Evolutionary conservation across 768 basidiomycete genomes (phyloP).

Genomic region (Mycena albidolilacea): DNA sequence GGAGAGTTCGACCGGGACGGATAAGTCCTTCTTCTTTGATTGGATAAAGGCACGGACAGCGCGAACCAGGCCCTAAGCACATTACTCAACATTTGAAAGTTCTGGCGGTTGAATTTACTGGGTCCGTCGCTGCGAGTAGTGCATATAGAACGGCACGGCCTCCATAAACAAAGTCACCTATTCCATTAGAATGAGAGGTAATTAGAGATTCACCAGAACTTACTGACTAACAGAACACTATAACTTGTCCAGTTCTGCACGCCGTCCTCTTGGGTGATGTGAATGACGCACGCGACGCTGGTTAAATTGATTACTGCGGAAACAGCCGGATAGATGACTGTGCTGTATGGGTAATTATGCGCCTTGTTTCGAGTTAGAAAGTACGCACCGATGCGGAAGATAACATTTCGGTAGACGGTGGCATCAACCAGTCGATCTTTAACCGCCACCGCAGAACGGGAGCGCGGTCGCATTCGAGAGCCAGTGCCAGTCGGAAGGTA

Average conservation of each 20-base stretch:
- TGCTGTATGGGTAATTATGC: background rate
- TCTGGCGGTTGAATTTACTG: background rate
- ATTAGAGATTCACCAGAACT: background rate
- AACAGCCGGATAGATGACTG: slow-evolving; percentile 38
- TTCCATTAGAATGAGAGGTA: background rate
- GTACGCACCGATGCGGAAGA: slow-evolving; percentile 39
- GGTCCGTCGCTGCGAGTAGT: no score
- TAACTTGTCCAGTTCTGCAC: slow-evolving; percentile 40
- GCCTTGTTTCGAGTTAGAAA: slow-evolving; percentile 1
- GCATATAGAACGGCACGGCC: slow-evolving; percentile 37
- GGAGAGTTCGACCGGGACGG: slow-evolving; percentile 19
- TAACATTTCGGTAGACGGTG: slow-evolving; percentile 30
- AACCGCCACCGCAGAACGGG: slow-evolving; percentile 1
- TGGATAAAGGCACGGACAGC: slow-evolving; percentile 10
- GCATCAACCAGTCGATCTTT: slow-evolving; percentile 28
- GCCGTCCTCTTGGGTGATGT: slow-evolving; percentile 32
- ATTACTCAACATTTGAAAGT: background rate
- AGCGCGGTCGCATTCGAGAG: slow-evolving; percentile 1
- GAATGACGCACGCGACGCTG: slow-evolving; percentile 38
- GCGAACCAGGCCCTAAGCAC: slow-evolving; percentile 4
- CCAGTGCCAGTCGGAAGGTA: no score
- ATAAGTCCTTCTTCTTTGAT: slow-evolving; percentile 11
- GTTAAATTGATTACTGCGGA: slow-evolving; percentile 39
- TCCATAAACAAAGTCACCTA: slow-evolving; percentile 36
- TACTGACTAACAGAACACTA: slow-evolving; percentile 26